Percentiles rank a stretch among this genome's conserved stretches.
Evolutionary conservation across 768 basidiomycete species (phyloP).

Genomic region (Floccularia luteovirens): DNA sequence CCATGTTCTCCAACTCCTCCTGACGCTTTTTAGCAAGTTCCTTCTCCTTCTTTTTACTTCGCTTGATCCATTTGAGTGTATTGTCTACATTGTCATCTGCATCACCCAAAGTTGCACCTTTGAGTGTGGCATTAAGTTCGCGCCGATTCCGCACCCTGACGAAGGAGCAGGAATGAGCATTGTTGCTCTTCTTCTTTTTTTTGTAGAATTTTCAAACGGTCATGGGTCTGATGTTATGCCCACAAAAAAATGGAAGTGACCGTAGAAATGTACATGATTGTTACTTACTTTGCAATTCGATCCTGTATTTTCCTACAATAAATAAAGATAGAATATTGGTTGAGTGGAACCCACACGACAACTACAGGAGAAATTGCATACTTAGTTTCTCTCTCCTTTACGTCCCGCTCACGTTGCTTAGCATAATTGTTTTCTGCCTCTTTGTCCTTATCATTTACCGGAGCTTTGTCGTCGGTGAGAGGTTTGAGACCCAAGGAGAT

Average conservation of each 20-base stretch:
- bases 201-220: constrained; percentile 12
- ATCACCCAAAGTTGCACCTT: constrained; percentile 89
- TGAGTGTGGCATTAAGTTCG: constrained; percentile 88
- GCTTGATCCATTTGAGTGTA: constrained; percentile 86
- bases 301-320: constrained; percentile 58
- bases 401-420: constrained; percentile 59
- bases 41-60: constrained; percentile 84
- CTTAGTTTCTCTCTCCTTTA: constrained; percentile 71
- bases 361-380: constrained; percentile 22
- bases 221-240: constrained; percentile 31
- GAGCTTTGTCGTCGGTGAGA: constrained; percentile 71
- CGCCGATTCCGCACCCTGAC: constrained; percentile 86
- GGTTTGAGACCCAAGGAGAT: constrained; percentile 91
- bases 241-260: constrained; percentile 41
- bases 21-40: constrained; percentile 80
- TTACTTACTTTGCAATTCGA: constrained; percentile 85
- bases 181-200: constrained; percentile 14
- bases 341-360: constrained; percentile 14
- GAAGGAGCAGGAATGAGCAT: constrained; percentile 41
- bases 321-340: constrained; percentile 9
- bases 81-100: constrained; percentile 73
- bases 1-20: constrained; percentile 79
- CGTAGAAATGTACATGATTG: constrained; percentile 14
- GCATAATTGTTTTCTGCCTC: constrained; percentile 85
- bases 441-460: constrained; percentile 70